Conservation (phyloP, 176 grass and related monocot genomes). For the Eleusine indica region DNA sequence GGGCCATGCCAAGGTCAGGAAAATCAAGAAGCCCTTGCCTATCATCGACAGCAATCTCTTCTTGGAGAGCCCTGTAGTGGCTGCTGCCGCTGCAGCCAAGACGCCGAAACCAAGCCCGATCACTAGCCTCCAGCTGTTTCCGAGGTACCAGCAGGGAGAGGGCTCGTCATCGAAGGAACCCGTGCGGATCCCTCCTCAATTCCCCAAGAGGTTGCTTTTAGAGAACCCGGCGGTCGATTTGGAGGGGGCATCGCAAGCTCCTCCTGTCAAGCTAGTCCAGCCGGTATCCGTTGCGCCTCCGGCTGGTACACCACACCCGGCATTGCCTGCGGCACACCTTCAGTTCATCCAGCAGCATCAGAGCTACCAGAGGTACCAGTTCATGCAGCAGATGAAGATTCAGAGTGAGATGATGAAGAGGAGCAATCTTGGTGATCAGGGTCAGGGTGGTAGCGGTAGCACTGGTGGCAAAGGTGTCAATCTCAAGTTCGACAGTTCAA, state of each 20-base stretch:
- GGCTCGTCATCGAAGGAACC: constrained; percentile 52
- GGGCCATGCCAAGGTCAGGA: constrained; percentile 82
- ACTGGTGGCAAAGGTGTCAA: constrained; percentile 51
- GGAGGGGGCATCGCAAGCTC: constrained; percentile 5
- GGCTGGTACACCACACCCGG: constrained; percentile 9
- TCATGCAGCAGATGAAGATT: constrained; percentile 88
- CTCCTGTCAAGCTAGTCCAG: constrained; percentile 41
- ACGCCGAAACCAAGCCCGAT: constrained; percentile 12
- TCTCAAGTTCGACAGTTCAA: constrained; percentile 78
- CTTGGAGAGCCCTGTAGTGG: constrained; percentile 49
- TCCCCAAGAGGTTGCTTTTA: constrained; percentile 58
- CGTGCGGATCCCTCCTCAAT: constrained; percentile 58
- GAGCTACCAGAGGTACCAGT: constrained; percentile 81
- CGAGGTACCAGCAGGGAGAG: constrained; percentile 52
- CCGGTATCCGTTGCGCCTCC: constrained; percentile 52
- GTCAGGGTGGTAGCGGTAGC: constrained; percentile 14
- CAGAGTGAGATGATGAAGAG: constrained; percentile 78
- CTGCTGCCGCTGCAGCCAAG: constrained; percentile 13
- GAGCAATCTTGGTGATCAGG: constrained; percentile 49
- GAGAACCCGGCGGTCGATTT: constrained; percentile 45
- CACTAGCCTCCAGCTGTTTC: constrained; percentile 73
- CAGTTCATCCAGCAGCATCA: constrained; percentile 90
- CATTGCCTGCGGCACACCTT: constrained; percentile 60
- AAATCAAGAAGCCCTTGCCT: constrained; percentile 64
- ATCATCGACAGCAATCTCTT: constrained; percentile 72